phyloP scores from a whole-genome alignment of 306 rosid genomes.

The Dryas alaskensis region DNA sequence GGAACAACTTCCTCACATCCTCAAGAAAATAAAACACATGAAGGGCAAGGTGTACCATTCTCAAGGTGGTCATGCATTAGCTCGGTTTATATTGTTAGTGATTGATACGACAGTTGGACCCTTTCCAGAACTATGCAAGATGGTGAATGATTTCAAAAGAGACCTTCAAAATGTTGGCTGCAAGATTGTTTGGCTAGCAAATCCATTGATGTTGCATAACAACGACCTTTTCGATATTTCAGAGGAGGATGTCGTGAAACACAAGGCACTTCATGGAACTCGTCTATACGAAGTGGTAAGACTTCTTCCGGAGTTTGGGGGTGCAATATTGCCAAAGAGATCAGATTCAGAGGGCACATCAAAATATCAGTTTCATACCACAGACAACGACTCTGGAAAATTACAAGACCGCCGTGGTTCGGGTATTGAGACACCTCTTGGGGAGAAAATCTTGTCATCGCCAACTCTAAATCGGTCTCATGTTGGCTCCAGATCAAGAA shows the following conservation, averaged over 20 bases:
- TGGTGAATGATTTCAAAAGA: constrained; percentile 31
- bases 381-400: neutral
- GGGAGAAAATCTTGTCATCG: no score
- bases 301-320: constrained; percentile 73
- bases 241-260: constrained; percentile 43
- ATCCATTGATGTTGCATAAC: neutral
- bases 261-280: constrained; percentile 63
- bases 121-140: constrained; percentile 10
- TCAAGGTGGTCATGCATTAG: constrained; percentile 7
- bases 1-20: constrained; percentile 30
- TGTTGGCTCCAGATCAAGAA: constrained; percentile 18
- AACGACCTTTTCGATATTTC: constrained; percentile 13
- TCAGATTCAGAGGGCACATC: neutral
- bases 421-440: neutral
- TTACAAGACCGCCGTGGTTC: neutral
- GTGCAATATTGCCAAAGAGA: constrained; percentile 25
- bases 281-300: constrained; percentile 42
- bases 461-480: neutral
- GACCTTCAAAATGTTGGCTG: constrained; percentile 26
- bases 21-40: constrained; percentile 20
- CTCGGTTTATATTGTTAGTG: constrained; percentile 27
- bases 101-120: constrained; percentile 32
- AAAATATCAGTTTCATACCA: constrained; percentile 4
- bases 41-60: neutral
- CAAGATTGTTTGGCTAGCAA: constrained; percentile 65